These are phyloP conservation scores for Metschnikowia peoriensis DNA, from an alignment of 805 yeast species.

Conservation along the genomic window DNA sequence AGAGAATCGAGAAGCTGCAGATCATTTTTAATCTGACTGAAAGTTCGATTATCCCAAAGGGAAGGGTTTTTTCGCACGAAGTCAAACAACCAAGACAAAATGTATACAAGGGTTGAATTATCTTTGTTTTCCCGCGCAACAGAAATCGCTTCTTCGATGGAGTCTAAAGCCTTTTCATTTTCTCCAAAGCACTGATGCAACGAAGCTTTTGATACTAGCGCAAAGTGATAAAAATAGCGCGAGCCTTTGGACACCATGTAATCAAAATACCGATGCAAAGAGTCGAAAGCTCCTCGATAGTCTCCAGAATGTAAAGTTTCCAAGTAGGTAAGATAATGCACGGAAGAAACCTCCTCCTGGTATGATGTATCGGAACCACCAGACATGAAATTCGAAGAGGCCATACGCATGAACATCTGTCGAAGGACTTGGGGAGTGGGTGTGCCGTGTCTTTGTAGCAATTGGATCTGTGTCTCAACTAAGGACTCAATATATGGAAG, in stretches of 20 bases:
- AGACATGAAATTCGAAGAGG: background rate
- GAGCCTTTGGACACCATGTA: conserved; percentile 69
- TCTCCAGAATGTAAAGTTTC: conserved; percentile 58
- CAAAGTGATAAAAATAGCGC: conserved; percentile 70
- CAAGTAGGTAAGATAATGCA: conserved; percentile 57
- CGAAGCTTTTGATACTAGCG: conserved; percentile 68
- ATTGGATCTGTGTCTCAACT: conserved; percentile 51
- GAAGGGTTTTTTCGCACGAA: conserved; percentile 69
- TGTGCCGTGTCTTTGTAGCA: conserved; percentile 37
- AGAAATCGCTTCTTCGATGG: conserved; percentile 82
- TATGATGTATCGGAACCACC: background rate
- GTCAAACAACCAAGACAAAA: conserved; percentile 71
- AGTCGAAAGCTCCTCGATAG: conserved; percentile 54
- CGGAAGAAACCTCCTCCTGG: conserved; percentile 24
- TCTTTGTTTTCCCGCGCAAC: conserved; percentile 88
- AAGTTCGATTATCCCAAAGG: conserved; percentile 43
- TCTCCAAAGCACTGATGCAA: conserved; percentile 68
- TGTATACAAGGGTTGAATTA: conserved; percentile 63
- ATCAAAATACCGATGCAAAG: conserved; percentile 63
- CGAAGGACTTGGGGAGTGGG: conserved; percentile 5
- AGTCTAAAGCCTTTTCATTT: conserved; percentile 65
- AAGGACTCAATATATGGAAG: conserved; percentile 31
- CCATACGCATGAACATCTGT: conserved; percentile 3
- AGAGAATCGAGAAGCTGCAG: conserved; percentile 67
- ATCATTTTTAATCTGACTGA: conserved; percentile 50